Evolutionary conservation across 805 yeast genomes (phyloP), one percentile per base, ranked within the genome.

Genomic region (Citeromyces matritensis): DNA sequence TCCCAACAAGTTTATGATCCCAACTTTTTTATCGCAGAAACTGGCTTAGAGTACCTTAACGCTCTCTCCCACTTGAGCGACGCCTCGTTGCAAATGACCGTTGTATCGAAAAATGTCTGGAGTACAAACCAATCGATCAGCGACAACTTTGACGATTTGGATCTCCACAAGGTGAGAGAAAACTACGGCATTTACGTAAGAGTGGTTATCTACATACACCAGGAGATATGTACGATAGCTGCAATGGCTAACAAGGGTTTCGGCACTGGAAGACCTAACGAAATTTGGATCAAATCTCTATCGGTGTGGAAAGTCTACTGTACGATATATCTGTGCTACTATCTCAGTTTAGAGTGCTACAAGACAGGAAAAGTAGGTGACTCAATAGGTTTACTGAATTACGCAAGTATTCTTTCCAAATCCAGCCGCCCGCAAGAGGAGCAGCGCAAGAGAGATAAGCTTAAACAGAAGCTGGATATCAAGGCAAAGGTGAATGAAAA

Each of bases 351-450:
- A n/a, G 40, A 43, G n/a, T 30, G 39, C 17, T 50, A 49, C 34
- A 38, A 37, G 30, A 39, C 41, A 10, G 35, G 41, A 24, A 36
- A 44, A 15, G 11, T 47, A 5, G 55, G 55, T 2, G 17, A 41
- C 10, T 33, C 53, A 1, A 29, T 48, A 7, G 48, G 52, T 4
- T 34, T 49, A n/a, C 35, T 42, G 11, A 40, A 42, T 21, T 48
- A 43, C 28, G 49, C 40, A 1, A 37, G 49, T 8, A 33, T 44
- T 3, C 35, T 39, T 9, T 34, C 47, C 2, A 39, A 49, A 12
- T 50, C 32, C 2, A 29, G 12, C 6, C 31, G 24, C 10, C 13
- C 15, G n/a, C 27, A n/a, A 24, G 17, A 15, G 6, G 24, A 29
- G 10, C 21, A 27, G 23, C 19, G 14, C 14, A 9, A 23, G 21